Evolutionary conservation across 805 yeast species (phyloP), one percentile per base, ranked within the genome.

Genomic region (Kazachstania kunashirensis): DNA sequence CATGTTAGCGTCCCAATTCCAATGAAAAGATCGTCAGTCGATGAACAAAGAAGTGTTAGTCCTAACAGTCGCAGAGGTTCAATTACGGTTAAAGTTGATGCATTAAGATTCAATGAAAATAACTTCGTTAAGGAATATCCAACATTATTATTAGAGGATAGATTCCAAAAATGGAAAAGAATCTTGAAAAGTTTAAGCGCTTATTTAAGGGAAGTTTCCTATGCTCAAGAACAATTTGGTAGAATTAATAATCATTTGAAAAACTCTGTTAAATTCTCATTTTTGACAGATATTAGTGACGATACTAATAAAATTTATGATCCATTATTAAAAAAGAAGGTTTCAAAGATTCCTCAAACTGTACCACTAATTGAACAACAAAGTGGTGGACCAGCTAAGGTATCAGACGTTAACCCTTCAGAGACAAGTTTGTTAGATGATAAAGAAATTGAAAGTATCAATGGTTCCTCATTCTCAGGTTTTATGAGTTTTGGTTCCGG

Each of bases 111-210:
- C 13, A 26, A 35, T 19, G 43, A 38, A 26, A 24, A 17, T n/a
- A 24, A 21, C 8, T 39, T 28, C 35, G 57, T 55, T 6, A 50
- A 52, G 24, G 62, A 57, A 34, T 55, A 70, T 46, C 95, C 95
- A 24, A 84, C 94, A 3, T 94, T 84, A 41, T 70, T 80, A 7
- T 65, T 84, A 43, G 84, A 88, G n/a, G 71, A 75, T 29, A 63
- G 95, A 44, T 84, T 84, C 56, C 70, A 74, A 38, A 77, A 85
- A 8, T 84, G 94, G 92, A 66, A 92, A 36, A 70, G 73, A 37
- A 74, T 84, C 37, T 70, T 84, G 41, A 77, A 78, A 45, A 78
- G 83, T 36, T 59, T 85, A 44, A 70, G 79, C 24, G 68, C 66
- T 35, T 84, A 85, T 52, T 68, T 85, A 43, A 71, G 71, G 45